These are phyloP conservation scores for Amborella trichopoda DNA, from an alignment of 164 flowering plant species.

Conservation along the genomic window DNA sequence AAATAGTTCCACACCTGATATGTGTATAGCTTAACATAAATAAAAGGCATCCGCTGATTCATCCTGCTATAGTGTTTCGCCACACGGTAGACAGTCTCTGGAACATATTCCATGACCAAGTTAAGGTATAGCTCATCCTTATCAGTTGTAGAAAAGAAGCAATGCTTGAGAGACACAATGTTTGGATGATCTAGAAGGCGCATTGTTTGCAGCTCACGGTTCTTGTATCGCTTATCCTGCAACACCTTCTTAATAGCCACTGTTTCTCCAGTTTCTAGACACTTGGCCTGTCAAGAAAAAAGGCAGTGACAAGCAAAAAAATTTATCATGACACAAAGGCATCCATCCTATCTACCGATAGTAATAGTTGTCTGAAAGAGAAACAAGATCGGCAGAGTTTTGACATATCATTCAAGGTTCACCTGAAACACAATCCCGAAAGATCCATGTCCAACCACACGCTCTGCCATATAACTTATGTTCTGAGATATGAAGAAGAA, in stretches of 20 bases:
- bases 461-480: constrained; percentile 77
- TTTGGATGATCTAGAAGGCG: constrained; percentile 78
- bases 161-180: constrained; percentile 57
- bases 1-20: constrained; percentile 31
- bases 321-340: too few species aligned
- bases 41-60: constrained; percentile 66
- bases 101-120: constrained; percentile 71
- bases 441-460: constrained; percentile 65
- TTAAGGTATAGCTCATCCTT: constrained; percentile 74
- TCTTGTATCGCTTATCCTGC: constrained; percentile 69
- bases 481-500: too few species aligned
- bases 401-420: too few species aligned
- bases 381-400: too few species aligned
- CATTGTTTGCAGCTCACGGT: constrained; percentile 75
- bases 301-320: too few species aligned
- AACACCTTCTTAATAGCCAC: constrained; percentile 73
- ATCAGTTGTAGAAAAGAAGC: constrained; percentile 72
- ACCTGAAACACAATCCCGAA: constrained; percentile 81
- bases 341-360: too few species aligned
- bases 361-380: too few species aligned
- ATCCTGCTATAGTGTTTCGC: constrained; percentile 49
- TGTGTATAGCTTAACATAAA: constrained; percentile 57
- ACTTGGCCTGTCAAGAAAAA: constrained; percentile 45
- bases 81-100: constrained; percentile 67
- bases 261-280: constrained; percentile 66